A percentile compares a stretch with the other conserved stretches of the same genome.
Evolutionary conservation across 805 yeast species (phyloP).

Genomic region (Saccharomycopsis selenospora): DNA sequence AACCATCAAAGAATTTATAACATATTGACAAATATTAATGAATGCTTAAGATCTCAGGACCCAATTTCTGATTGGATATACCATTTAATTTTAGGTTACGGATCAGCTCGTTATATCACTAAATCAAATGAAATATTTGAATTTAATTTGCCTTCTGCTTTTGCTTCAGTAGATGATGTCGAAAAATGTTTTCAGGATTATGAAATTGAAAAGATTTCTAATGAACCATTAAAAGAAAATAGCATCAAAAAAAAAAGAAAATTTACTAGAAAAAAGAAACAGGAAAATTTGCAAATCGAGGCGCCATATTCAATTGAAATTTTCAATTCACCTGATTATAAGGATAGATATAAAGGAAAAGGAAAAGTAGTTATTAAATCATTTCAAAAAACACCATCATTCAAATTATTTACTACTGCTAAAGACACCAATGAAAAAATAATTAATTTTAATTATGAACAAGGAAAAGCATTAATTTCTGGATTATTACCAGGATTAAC

Average conservation of each 20-base stretch:
- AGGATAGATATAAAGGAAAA: no score
- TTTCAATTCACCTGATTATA: no score
- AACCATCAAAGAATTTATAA: no score
- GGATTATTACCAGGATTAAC: conserved; percentile 23
- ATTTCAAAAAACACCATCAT: no score
- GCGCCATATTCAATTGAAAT: no score
- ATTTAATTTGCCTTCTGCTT: conserved; percentile 25
- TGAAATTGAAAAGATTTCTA: conserved; percentile 12
- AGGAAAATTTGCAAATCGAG: not conserved
- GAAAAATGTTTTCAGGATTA: conserved; percentile 21
- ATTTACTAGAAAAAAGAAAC: not conserved
- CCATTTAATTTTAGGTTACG: conserved; percentile 30
- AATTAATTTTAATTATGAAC: conserved; percentile 24
- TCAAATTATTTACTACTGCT: no score
- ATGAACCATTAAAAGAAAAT: not conserved
- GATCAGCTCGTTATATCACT: conserved; percentile 21
- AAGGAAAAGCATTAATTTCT: conserved; percentile 26
- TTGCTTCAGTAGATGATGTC: conserved; percentile 24
- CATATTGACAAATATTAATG: no score
- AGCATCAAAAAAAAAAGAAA: conserved; percentile 1
- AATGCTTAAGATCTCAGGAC: no score
- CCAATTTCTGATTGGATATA: conserved; percentile 29
- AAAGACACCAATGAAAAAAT: no score
- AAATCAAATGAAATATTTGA: conserved; percentile 13
- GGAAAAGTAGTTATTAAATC: no score